These are phyloP conservation scores for Glutinoglossum americanum DNA, from an alignment of 495 filamentous ascomycete species.

Conservation along the genomic window DNA sequence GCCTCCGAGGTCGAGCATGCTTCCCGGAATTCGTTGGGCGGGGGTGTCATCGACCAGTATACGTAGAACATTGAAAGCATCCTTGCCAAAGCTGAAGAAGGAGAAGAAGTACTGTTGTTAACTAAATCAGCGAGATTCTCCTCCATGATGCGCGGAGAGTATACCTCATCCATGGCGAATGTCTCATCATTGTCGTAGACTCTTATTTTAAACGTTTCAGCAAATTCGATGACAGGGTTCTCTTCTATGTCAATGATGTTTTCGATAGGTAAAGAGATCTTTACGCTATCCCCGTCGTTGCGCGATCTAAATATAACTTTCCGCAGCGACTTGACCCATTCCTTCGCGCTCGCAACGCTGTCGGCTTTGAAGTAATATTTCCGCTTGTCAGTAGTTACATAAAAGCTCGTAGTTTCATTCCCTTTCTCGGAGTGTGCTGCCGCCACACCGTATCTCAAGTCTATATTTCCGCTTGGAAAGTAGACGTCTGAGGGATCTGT, in stretches of 20 bases:
- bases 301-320: slow-evolving; percentile 89
- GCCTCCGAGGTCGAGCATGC: neutral
- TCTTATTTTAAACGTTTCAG: slow-evolving; percentile 82
- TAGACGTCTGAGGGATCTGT: slow-evolving; percentile 65
- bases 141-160: slow-evolving; percentile 7
- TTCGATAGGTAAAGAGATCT: slow-evolving; percentile 73
- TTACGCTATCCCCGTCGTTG: slow-evolving; percentile 93
- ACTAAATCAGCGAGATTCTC: slow-evolving; percentile 12
- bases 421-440: slow-evolving; percentile 46
- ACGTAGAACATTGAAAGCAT: slow-evolving; percentile 61
- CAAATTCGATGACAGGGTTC: slow-evolving; percentile 74
- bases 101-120: slow-evolving; percentile 88
- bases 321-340: slow-evolving; percentile 91
- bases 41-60: slow-evolving; percentile 47
- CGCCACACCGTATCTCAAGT: slow-evolving; percentile 79
- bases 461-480: slow-evolving; percentile 81
- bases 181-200: slow-evolving; percentile 85
- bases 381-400: slow-evolving; percentile 61
- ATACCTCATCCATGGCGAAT: slow-evolving; percentile 84
- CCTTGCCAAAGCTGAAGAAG: slow-evolving; percentile 73
- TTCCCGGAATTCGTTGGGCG: slow-evolving; percentile 23
- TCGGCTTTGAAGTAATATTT: slow-evolving; percentile 82
- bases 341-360: slow-evolving; percentile 69
- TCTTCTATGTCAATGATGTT: slow-evolving; percentile 89
- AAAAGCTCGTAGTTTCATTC: slow-evolving; percentile 49